Evolutionary conservation across 352 stramenopile species (phyloP), one percentile per base, ranked within the genome.

Genomic region (Phytopythium ostracodes): DNA sequence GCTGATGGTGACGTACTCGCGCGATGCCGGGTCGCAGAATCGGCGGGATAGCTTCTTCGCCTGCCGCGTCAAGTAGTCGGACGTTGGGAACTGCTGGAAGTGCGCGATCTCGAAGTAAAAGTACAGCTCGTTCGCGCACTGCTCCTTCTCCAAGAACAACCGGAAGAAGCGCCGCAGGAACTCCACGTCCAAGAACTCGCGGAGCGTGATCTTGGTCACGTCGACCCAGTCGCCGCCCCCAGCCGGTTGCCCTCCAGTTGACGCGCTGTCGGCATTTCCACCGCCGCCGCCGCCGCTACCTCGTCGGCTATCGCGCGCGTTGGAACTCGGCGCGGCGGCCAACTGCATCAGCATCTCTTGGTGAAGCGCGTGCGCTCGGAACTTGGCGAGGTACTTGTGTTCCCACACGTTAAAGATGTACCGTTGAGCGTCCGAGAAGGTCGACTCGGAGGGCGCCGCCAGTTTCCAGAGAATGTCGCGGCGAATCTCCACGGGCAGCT

Each of bases 21-120:
- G 77, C 0, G 81, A 88, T 38, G 73, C 60, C 3, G 76, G 67
- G 27, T 91, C 77, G 29, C 80, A 87, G 68, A 91, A 91, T 0
- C 79, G 76, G 25, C 76, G 71, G 61, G 79, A 87, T 8, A 91
- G 56, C 63, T 89, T 91, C 57, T 82, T 82, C 17, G 76, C 79
- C 57, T 89, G 79, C 7, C 81, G 76, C 20, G 68, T 74, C 42
- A 91, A 64, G 50, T 89, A 91, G 60, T 91, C 79, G 0, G 81
- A 89, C 2, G 80, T 91, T n/a, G 81, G 81, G 38, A 91, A 81
- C 40, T 88, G 77, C 70, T 91, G 80, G 59, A 88, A 91, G 24
- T 70, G 81, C 27, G 72, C 59, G 38, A 91, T 84, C 53, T 91
- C 79, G 51, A 85, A 87, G 77, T 89, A 91, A 43, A 91, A 89